Base-by-base conservation (phyloP, 768 basidiomycete species). In the Naematelia aurantialba region DNA sequence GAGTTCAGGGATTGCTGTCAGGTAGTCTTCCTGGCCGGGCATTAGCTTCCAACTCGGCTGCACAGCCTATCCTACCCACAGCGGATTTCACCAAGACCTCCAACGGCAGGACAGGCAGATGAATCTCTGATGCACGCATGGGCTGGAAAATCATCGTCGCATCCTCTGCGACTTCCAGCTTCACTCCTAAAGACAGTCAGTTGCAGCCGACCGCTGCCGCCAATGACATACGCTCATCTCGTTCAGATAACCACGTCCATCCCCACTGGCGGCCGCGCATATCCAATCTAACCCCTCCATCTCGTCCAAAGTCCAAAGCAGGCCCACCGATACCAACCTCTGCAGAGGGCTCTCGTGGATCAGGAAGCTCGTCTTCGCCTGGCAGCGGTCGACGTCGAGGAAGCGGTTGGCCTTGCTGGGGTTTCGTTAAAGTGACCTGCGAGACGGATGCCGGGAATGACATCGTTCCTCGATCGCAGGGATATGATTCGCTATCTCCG, bases 221-320 rank as follows among this genome's bases (percentile, higher is more conserved):
- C 25, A 55, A n/a, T 10, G 26, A 56, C 46, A 19, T 44, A 49
- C 64, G 21, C 22, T 25, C 26, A 19, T 55, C 13, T 8, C n/a
- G 19, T 30, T 56, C 62, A 17, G 45, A 24, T 5, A 58, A 58
- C 61, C 61, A 72, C 4, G 22, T 44, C 67, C 70, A 71, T 24
- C 49, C 45, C 65, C 69, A 68, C 1, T 60, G 56, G 14, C 52
- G 60, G 11, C 45, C 49, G 3, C 27, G 26, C 24, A 29, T 47
- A 13, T 61, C 53, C 26, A 72, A 45, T 21, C 53, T 48, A 5
- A 56, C 67, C 0, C 58, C 62, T 26, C 70, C 70, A n/a, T 31
- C 24, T 26, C 56, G 47, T 21, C 70, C 70, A 51, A 65, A 64
- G 39, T 65, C 67, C 13, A 72, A 34, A 0, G 55, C 26, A 10